phyloP scores from a whole-genome alignment of 179 eudicot genomes.

The Amaranthus tricolor region DNA sequence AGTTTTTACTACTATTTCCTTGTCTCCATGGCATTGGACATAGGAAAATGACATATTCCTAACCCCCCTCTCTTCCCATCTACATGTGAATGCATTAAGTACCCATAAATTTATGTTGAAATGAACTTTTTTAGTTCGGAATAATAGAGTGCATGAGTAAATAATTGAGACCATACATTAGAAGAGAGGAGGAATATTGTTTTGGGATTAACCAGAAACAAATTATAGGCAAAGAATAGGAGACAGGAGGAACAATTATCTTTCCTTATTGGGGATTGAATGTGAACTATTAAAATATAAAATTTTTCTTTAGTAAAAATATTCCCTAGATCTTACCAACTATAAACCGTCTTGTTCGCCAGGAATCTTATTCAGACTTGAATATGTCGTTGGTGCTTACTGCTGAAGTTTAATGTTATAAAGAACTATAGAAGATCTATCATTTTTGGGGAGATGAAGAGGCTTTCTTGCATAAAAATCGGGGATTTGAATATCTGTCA shows the following conservation, averaged over 20 bases:
- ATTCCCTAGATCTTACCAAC: neutral
- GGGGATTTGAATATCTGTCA: neutral
- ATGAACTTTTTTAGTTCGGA: no score
- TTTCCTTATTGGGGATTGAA: no score
- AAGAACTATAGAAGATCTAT: neutral
- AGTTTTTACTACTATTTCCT: no score
- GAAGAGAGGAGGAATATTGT: neutral
- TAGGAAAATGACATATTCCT: neutral
- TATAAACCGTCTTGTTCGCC: neutral
- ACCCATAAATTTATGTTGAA: neutral
- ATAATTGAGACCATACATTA: neutral
- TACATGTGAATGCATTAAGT: neutral
- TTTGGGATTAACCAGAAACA: neutral
- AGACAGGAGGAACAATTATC: neutral
- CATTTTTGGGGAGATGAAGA: neutral
- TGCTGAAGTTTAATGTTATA: neutral
- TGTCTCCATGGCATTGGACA: neutral
- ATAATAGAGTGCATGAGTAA: neutral
- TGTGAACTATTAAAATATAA: no score
- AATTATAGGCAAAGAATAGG: neutral
- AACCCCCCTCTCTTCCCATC: neutral
- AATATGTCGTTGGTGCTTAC: neutral
- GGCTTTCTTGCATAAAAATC: neutral
- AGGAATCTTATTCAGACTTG: neutral
- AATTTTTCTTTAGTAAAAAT: neutral